Evolutionary conservation across 1,139 yeast genomes (phyloP).

Genomic region (Protomyces macrosporus): DNA sequence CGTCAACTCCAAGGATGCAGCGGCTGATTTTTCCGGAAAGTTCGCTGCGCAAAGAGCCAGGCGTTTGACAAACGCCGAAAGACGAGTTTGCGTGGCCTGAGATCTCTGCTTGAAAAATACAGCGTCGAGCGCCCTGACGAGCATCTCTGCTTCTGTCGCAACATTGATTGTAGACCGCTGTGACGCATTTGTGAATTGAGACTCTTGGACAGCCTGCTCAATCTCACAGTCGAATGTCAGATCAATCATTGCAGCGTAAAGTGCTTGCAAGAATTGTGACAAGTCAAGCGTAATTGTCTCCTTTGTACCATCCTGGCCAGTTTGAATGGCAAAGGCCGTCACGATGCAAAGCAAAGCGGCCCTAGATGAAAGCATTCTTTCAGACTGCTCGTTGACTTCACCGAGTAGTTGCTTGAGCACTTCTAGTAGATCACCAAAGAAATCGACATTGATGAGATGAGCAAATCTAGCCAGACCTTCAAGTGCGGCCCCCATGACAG

Average conservation of each 20-base stretch:
- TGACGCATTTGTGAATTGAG: not conserved
- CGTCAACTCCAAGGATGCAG: conserved; percentile 69
- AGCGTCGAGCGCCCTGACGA: conserved; percentile 70
- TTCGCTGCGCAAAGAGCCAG: conserved; percentile 62
- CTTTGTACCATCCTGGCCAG: conserved; percentile 54
- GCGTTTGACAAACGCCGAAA: conserved; percentile 78
- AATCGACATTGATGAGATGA: conserved; percentile 83
- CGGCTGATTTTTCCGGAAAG: conserved; percentile 80
- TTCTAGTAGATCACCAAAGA: conserved; percentile 85
- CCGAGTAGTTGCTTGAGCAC: conserved; percentile 68
- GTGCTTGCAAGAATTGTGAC: conserved; percentile 32
- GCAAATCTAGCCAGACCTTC: conserved; percentile 90
- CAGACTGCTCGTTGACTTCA: conserved; percentile 35
- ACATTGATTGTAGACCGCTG: conserved; percentile 61
- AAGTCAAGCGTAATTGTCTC: conserved; percentile 42
- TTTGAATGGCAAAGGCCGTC: conserved; percentile 80
- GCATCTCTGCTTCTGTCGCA: conserved; percentile 80
- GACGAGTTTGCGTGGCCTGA: conserved; percentile 45
- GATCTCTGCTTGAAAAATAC: conserved; percentile 71
- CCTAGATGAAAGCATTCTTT: conserved; percentile 43
- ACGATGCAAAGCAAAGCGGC: conserved; percentile 76
- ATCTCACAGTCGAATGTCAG: conserved; percentile 74
- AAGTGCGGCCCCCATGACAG: conserved; percentile 77
- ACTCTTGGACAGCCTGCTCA: conserved; percentile 45
- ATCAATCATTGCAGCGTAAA: conserved; percentile 46